Evolutionary conservation across 176 grass and related monocot species (phyloP).

Genomic region (Carex kokanica): DNA sequence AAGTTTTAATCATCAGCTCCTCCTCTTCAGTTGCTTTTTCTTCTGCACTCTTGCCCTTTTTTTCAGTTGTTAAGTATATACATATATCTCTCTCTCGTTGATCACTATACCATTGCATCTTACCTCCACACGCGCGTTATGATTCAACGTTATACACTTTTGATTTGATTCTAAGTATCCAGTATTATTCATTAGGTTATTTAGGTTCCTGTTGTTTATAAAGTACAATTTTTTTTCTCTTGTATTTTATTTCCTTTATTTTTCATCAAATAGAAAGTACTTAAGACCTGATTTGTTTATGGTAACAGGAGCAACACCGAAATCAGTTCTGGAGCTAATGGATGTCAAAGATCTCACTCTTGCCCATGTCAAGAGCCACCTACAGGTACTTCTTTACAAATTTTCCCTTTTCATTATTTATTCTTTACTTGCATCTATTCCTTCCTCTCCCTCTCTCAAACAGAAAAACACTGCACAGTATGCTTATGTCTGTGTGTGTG

Average conservation of each 20-base stretch:
- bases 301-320: conserved; percentile 40
- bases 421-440: background rate
- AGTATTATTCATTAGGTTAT: background rate
- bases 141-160: background rate
- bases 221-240: background rate
- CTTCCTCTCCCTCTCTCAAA: background rate
- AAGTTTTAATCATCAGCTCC: too few species aligned
- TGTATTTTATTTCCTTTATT: too few species aligned
- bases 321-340: conserved; percentile 53
- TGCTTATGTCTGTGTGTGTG: background rate
- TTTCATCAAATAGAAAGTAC: background rate
- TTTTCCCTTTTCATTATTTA: background rate
- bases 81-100: background rate
- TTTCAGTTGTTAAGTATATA: background rate
- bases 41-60: too few species aligned
- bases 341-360: conserved; percentile 61
- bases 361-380: conserved; percentile 47
- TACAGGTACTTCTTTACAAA: conserved; percentile 30
- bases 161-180: background rate
- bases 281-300: background rate
- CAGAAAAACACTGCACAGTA: background rate
- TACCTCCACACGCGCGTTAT: background rate
- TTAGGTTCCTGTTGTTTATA: background rate
- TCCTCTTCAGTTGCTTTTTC: too few species aligned
- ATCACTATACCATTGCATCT: background rate